phyloP scores from a whole-genome alignment of 2,329 filamentous ascomycete genomes.

The Verticillium albo-atrum region DNA sequence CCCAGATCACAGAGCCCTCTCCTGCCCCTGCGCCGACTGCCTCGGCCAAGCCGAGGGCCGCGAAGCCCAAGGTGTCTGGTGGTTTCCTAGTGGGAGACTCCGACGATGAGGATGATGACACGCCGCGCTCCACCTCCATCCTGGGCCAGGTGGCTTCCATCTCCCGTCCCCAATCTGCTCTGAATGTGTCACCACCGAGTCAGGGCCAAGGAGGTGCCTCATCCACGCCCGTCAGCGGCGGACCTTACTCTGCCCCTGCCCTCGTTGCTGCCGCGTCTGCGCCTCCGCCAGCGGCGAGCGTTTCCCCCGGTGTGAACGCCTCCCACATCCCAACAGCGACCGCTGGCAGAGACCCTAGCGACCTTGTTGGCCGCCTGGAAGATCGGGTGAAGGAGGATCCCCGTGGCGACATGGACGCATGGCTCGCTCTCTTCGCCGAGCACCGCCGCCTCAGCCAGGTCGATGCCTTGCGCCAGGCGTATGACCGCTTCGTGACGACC shows the following conservation, averaged over 20 bases:
- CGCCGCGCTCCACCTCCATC: slow-evolving; percentile 4
- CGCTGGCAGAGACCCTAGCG: slow-evolving; percentile 46
- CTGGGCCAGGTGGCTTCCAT: slow-evolving; percentile 4
- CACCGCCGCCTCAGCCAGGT: slow-evolving; percentile 77
- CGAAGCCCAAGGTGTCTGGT: slow-evolving; percentile 56
- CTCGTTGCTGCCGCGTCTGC: slow-evolving; percentile 41
- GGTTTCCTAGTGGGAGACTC: slow-evolving; percentile 58
- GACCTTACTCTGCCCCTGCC: slow-evolving; percentile 21
- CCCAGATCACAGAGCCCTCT: slow-evolving; percentile 23
- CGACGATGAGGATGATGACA: slow-evolving; percentile 47
- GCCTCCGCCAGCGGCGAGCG: slow-evolving; percentile 16
- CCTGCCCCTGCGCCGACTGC: slow-evolving; percentile 18
- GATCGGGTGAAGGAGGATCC: slow-evolving; percentile 90
- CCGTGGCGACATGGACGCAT: slow-evolving; percentile 86
- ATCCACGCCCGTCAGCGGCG: slow-evolving; percentile 13
- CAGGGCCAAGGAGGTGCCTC: slow-evolving; percentile 7
- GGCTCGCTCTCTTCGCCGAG: slow-evolving; percentile 82
- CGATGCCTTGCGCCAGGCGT: slow-evolving; percentile 74
- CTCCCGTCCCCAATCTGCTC: slow-evolving; percentile 8
- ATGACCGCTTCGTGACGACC: slow-evolving; percentile 79
- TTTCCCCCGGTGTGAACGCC: slow-evolving; percentile 13
- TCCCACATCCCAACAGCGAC: not conserved
- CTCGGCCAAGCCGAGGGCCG: slow-evolving; percentile 18
- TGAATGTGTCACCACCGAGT: slow-evolving; percentile 11
- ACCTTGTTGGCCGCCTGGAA: slow-evolving; percentile 77